Base-by-base conservation (phyloP, 352 stramenopile species). In the Pythium aristosporum region DNA sequence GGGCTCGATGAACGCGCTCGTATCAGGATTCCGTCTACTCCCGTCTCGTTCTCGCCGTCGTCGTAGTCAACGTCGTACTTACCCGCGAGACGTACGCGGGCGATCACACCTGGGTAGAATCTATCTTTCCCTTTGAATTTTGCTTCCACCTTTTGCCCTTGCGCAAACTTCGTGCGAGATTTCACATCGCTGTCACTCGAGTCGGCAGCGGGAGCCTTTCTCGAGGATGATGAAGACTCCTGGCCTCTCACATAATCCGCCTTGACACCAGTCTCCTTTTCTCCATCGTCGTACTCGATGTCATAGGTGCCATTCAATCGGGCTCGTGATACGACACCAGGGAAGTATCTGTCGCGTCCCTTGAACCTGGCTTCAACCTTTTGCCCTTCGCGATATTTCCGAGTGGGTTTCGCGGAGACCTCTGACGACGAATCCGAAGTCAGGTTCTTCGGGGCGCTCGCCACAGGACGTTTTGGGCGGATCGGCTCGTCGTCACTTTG, bases 11-110 rank as follows among this genome's bases (percentile, higher is more conserved):
- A 32, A 34, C 51, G 36, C 11, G 65, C 41, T 61, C 55, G 46
- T n/a, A 73, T 66, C 36, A 66, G 32, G 37, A n/a, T 44, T 16
- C 21, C 43, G 16, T 59, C 52, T 1, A 77, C 77, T 12, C 75
- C 57, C 25, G 65, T 79, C 51, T 92, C 83, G 41, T 75, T 70
- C 25, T 89, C 79, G 16, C 80, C 85, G 49, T 91, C 80, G 2
- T 89, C 76, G 53, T 91, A 95, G 39, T 71, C 18, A 58, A 95
- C 65, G 32, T 90, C 83, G 53, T 84, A 87, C n/a, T 80, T 92
- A 4, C 71, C 72, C 43, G 89, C 76, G 11, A 71, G 46, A 49
- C 81, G 66, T 10, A 65, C 79, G 13, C 66, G 53, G 1, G 52
- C 13, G 23, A 96, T 86, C 3, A 79, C 74, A 18, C 87, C 87